Evolutionary conservation across 1,284 basidiomycete species (phyloP), one percentile per base, ranked within the genome.

Genomic region (Ustilago trichophora): DNA sequence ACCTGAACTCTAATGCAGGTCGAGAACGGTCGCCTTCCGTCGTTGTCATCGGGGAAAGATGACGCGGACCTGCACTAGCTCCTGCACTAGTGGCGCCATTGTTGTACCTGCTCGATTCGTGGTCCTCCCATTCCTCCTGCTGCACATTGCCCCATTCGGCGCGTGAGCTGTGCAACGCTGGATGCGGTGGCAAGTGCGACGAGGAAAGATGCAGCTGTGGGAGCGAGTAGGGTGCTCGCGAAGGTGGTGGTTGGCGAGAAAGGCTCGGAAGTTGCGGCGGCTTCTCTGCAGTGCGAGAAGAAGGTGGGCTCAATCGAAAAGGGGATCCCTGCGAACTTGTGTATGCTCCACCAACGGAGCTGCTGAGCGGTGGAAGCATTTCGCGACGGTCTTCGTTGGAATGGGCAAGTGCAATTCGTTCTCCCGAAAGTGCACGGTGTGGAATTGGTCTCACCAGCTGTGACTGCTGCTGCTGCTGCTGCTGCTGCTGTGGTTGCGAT

Each of bases 231-330:
- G 52, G 37, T 19, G 32, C 21, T 15, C 33, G 22, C 15, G 42
- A 51, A 3, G 43, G 59, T 3, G 47, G 25, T 10, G 27, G 19
- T n/a, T 22, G 34, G 8, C 22, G 47, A 11, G 56, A 48, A 6
- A 66, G 48, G 24, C 51, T 55, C 3, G 63, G 56, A 8, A 66
- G 45, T 26, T 54, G 45, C 1, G 56, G 63, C 21, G 33, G 15
- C 15, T 45, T 63, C 6, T 37, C 47, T 3, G 7, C 18, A 8
- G 25, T n/a, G 18, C 7, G 19, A n/a, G n/a, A n/a, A n/a, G n/a
- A n/a, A n/a, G 22, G 57, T 36, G 52, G 52, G 19, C 52, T 55
- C 24, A 47, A 38, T 16, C 48, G 42, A 11, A 21, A 36, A n/a
- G n/a, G n/a, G n/a, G n/a, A n/a, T n/a, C n/a, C n/a, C n/a, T n/a